These are phyloP conservation scores for Cladosporium sp. DNA, from an alignment of 2,329 filamentous ascomycete genomes.

Conservation along the genomic window DNA sequence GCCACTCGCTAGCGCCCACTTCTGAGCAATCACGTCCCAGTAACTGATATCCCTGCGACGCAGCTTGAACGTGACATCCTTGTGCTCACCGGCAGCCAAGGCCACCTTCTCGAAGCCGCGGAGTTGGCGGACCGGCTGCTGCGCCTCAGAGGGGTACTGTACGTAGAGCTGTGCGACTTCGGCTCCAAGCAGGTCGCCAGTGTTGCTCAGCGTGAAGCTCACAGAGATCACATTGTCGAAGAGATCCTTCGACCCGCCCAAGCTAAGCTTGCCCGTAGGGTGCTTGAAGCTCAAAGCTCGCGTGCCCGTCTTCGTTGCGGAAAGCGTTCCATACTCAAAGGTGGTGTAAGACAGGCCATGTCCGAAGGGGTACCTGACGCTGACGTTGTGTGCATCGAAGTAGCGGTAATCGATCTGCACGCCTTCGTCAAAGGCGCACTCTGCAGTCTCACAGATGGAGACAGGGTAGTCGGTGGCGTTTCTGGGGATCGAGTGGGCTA, in stretches of 20 bases:
- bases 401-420: constrained; percentile 41
- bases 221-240: constrained; percentile 57
- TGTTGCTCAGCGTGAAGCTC: constrained; percentile 56
- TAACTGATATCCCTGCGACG: constrained; percentile 38
- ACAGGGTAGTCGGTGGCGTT: constrained; percentile 25
- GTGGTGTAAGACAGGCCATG: constrained; percentile 40
- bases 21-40: constrained; percentile 36
- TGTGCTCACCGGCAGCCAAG: constrained; percentile 18
- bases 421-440: constrained; percentile 34
- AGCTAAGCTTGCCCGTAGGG: neutral
- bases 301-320: constrained; percentile 21
- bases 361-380: constrained; percentile 39
- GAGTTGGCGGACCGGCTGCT: constrained; percentile 20
- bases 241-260: constrained; percentile 41
- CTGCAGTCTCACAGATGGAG: constrained; percentile 35
- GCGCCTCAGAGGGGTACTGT: constrained; percentile 16
- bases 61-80: constrained; percentile 27
- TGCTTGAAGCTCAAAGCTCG: constrained; percentile 11
- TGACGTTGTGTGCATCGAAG: constrained; percentile 37
- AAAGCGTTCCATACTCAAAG: constrained; percentile 33
- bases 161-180: constrained; percentile 53
- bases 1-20: constrained; percentile 26
- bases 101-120: constrained; percentile 35
- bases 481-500: constrained; percentile 28
- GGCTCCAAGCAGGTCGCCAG: constrained; percentile 46